Conservation (phyloP, 345 rosid species). For the Noccaea bulbosa region DNA sequence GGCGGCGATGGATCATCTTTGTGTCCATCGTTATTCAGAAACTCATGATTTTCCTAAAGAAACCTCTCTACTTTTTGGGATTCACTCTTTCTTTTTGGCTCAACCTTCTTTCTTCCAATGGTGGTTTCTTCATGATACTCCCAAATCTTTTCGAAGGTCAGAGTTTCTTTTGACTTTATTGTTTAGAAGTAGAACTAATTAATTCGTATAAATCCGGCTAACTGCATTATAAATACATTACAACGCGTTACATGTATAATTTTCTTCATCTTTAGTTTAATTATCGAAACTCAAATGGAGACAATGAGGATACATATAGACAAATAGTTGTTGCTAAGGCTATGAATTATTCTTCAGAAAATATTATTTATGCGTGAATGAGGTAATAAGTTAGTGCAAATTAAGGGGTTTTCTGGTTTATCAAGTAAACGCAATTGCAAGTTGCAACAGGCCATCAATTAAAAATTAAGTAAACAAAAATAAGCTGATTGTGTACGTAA, state of each 20-base stretch:
- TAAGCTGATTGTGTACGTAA: not conserved
- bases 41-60: conserved; percentile 37
- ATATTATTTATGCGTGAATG: not conserved
- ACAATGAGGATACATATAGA: not conserved
- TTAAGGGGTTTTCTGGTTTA: not conserved
- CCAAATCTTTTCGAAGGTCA: conserved; percentile 49
- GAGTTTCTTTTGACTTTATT: not conserved
- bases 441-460: not conserved
- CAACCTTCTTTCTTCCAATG: conserved; percentile 52
- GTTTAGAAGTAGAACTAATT: not conserved
- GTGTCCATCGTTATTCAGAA: conserved; percentile 53
- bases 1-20: conserved; percentile 59
- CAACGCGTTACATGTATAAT: not conserved
- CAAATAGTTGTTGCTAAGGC: not conserved
- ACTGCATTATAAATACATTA: not conserved
- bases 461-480: not conserved
- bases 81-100: conserved; percentile 44
- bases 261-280: conserved; percentile 1
- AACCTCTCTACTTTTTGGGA: conserved; percentile 38
- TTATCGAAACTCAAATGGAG: not conserved
- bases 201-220: not conserved
- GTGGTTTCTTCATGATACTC: conserved; percentile 47
- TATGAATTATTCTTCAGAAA: conserved; percentile 5
- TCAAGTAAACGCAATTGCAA: conserved; percentile 10
- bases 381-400: not conserved